Percentiles rank a stretch among this genome's conserved stretches.
Evolutionary conservation across 768 basidiomycete species (phyloP).

Genomic region (Naganishia antarctica): DNA sequence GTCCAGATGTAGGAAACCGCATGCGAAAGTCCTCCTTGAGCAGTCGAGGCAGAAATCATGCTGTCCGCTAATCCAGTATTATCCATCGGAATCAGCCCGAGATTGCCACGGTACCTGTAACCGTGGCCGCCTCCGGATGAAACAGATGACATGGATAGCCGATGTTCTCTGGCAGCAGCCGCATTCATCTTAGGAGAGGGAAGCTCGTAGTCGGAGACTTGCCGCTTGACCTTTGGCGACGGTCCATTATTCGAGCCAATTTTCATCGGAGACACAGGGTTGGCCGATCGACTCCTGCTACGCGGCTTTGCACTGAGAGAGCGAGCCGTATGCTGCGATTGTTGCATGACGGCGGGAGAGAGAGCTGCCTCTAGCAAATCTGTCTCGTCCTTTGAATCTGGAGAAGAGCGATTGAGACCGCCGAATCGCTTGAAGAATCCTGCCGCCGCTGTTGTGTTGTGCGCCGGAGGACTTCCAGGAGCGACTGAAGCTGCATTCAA

Average conservation of each 20-base stretch:
- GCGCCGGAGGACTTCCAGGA: conserved; percentile 58
- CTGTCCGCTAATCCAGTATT: conserved; percentile 52
- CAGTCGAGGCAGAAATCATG: conserved; percentile 49
- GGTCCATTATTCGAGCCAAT: conserved; percentile 15
- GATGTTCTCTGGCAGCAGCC: conserved; percentile 18
- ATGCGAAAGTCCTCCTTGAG: conserved; percentile 20
- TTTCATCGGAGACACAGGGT: conserved; percentile 20
- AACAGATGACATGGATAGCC: conserved; percentile 38
- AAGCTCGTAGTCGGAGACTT: conserved; percentile 17
- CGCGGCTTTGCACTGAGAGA: neutral
- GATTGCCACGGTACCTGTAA: conserved; percentile 34
- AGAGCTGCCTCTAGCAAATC: conserved; percentile 43
- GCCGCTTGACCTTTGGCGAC: neutral
- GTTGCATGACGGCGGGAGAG: conserved; percentile 16
- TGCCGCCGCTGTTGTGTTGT: neutral
- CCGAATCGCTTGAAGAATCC: conserved; percentile 7
- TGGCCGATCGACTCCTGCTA: conserved; percentile 2
- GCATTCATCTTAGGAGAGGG: conserved; percentile 6
- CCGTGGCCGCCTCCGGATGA: conserved; percentile 34
- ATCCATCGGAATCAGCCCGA: conserved; percentile 42
- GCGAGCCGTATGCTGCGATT: conserved; percentile 7
- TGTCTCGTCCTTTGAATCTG: conserved; percentile 34
- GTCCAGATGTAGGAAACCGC: conserved; percentile 61
- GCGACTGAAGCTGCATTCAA: conserved; percentile 58
- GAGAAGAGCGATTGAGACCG: conserved; percentile 1